These are phyloP conservation scores for Perkinsus olseni DNA, from an alignment of 169 alveolate species.

Conservation along the genomic window DNA sequence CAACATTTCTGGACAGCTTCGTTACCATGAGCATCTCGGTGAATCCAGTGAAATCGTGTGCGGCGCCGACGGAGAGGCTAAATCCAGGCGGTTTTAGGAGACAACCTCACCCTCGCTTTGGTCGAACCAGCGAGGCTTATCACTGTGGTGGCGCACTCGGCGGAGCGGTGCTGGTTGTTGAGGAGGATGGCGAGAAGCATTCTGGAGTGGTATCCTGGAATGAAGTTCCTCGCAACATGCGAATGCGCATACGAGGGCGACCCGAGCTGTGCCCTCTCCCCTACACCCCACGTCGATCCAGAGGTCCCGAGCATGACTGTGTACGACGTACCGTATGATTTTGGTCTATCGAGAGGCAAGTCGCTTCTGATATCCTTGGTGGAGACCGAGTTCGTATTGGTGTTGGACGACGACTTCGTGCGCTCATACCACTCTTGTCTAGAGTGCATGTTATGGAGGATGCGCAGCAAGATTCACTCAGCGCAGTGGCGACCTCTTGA, in stretches of 20 bases:
- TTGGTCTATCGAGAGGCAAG: constrained; percentile 11
- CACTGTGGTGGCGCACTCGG: constrained; percentile 8
- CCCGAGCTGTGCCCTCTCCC: not conserved
- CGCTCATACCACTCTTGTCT: constrained; percentile 9
- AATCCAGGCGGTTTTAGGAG: not conserved
- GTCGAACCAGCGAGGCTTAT: not conserved
- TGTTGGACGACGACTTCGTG: constrained; percentile 16
- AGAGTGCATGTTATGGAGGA: constrained; percentile 8
- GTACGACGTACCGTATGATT: constrained; percentile 5
- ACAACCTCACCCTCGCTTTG: not conserved
- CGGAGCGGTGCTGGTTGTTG: constrained; percentile 4
- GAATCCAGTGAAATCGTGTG: not conserved
- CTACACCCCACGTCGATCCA: not conserved
- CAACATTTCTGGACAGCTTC: not conserved
- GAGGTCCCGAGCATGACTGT: not conserved
- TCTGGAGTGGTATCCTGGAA: not conserved
- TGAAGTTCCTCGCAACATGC: constrained; percentile 5
- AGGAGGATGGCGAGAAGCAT: not conserved
- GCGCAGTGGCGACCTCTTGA: not conserved
- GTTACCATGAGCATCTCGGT: not conserved
- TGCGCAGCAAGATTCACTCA: not conserved
- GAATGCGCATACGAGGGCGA: constrained; percentile 6
- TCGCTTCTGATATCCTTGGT: not conserved
- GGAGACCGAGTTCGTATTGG: not conserved
- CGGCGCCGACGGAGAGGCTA: not conserved